Evolutionary conservation across 805 yeast genomes (phyloP).

Genomic region (Wickerhamiella kurtzmanii): DNA sequence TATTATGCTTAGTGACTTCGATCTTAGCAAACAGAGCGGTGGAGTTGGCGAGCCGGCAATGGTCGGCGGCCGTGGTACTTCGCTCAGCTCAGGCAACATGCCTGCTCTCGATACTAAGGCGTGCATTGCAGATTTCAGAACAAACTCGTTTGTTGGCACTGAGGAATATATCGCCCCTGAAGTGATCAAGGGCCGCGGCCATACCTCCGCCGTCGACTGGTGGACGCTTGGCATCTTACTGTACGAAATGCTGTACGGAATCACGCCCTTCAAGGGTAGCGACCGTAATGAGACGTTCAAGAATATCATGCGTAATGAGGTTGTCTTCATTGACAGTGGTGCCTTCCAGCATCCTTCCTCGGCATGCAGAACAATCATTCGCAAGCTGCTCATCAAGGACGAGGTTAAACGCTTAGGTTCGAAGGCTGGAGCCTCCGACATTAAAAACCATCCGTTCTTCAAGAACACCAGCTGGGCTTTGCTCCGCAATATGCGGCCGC

Average conservation of each 20-base stretch:
- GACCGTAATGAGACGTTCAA: conserved; percentile 83
- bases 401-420: conserved; percentile 84
- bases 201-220: conserved; percentile 97
- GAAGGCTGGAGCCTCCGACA: conserved; percentile 87
- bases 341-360: conserved; percentile 46
- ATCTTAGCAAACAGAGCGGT: conserved; percentile 77
- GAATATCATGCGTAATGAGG: conserved; percentile 73
- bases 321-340: conserved; percentile 53
- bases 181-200: conserved; percentile 93
- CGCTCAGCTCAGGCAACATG: conserved; percentile 27
- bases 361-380: conserved; percentile 63
- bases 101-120: conserved; percentile 84
- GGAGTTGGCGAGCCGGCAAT: conserved; percentile 65
- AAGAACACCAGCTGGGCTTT: conserved; percentile 92
- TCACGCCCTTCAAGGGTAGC: conserved; percentile 90
- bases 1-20: conserved; percentile 94
- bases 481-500: conserved; percentile 83
- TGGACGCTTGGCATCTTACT: conserved; percentile 94
- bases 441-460: conserved; percentile 83
- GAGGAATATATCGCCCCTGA: conserved; percentile 99
- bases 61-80: conserved; percentile 27
- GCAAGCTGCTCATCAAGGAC: conserved; percentile 74
- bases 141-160: conserved; percentile 97
- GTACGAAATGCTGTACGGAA: conserved; percentile 90
- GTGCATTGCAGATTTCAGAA: conserved; percentile 89